Evolutionary conservation across 2,329 filamentous ascomycete genomes (phyloP).

Genomic region (Alternaria sp.): DNA sequence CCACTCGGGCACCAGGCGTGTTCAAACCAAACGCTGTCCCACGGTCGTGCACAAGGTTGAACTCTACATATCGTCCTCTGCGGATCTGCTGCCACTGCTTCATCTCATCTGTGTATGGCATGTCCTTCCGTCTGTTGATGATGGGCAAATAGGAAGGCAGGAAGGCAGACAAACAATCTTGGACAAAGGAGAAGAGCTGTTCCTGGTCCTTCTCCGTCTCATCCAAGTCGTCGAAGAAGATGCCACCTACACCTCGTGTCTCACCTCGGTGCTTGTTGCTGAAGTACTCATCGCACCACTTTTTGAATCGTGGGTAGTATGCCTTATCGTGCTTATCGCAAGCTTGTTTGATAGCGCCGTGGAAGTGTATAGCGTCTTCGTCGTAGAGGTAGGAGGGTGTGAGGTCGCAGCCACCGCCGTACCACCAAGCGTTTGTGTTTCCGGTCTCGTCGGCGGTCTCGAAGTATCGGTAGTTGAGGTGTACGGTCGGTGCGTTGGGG

Average conservation of each 20-base stretch:
- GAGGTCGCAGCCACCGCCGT: slow-evolving; percentile 91
- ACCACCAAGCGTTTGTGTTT: slow-evolving; percentile 92
- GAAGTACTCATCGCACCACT: slow-evolving; percentile 99
- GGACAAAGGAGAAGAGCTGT: slow-evolving; percentile 87
- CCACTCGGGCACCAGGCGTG: slow-evolving; percentile 87
- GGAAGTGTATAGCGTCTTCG: slow-evolving; percentile 96
- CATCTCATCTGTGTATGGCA: slow-evolving; percentile 85
- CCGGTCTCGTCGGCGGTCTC: slow-evolving; percentile 90
- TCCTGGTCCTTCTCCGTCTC: slow-evolving; percentile 85
- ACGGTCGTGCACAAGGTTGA: slow-evolving; percentile 96
- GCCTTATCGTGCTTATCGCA: slow-evolving; percentile 92
- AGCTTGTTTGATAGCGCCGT: slow-evolving; percentile 87
- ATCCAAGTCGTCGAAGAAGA: slow-evolving; percentile 98
- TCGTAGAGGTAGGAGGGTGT: slow-evolving; percentile 95
- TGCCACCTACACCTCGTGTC: slow-evolving; percentile 86
- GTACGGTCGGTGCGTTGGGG: slow-evolving; percentile 96
- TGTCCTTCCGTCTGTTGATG: slow-evolving; percentile 84
- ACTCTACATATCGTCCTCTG: slow-evolving; percentile 95
- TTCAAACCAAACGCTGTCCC: slow-evolving; percentile 94
- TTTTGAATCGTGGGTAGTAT: slow-evolving; percentile 95
- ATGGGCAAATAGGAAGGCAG: slow-evolving; percentile 91
- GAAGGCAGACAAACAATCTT: slow-evolving; percentile 86
- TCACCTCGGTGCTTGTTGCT: slow-evolving; percentile 90
- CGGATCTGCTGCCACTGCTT: slow-evolving; percentile 97
- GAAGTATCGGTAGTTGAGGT: slow-evolving; percentile 98